Evolutionary conservation across 2,329 filamentous ascomycete genomes (phyloP).

Genomic region (Exserohilum turcica): DNA sequence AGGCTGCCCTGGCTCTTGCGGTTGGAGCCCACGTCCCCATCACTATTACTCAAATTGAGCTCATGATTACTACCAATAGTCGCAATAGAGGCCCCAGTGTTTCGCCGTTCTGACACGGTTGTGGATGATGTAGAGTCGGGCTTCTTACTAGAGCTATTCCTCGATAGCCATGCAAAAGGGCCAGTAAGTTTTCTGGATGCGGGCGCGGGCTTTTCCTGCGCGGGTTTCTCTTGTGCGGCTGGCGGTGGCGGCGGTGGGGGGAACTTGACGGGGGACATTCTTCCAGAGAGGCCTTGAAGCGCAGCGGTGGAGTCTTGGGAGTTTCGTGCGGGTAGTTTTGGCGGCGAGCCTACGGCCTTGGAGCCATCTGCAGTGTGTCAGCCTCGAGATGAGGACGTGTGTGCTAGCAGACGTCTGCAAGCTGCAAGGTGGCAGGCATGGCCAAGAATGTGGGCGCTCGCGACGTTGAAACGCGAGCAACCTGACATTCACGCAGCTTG

Average conservation of each 20-base stretch:
- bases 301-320: conserved; percentile 46
- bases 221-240: conserved; percentile 35
- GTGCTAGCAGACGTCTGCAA: background rate
- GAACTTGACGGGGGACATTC: conserved; percentile 67
- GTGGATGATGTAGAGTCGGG: conserved; percentile 63
- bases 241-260: conserved; percentile 46
- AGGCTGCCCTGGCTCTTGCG: conserved; percentile 49
- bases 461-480: background rate
- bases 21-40: conserved; percentile 36
- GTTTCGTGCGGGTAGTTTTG: conserved; percentile 61
- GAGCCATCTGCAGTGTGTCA: conserved; percentile 35
- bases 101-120: conserved; percentile 61
- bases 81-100: conserved; percentile 79
- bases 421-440: background rate
- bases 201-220: conserved; percentile 25
- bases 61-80: conserved; percentile 82
- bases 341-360: conserved; percentile 41
- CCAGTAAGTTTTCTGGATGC: conserved; percentile 75
- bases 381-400: conserved; percentile 5
- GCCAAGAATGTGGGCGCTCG: background rate
- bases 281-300: conserved; percentile 72
- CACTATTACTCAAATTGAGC: conserved; percentile 75
- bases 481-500: conserved; percentile 7
- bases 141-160: conserved; percentile 61
- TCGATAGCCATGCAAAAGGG: conserved; percentile 45